Conservation (phyloP, 192 early-diverging fungal genomes). For the Coemansia reversa region DNA sequence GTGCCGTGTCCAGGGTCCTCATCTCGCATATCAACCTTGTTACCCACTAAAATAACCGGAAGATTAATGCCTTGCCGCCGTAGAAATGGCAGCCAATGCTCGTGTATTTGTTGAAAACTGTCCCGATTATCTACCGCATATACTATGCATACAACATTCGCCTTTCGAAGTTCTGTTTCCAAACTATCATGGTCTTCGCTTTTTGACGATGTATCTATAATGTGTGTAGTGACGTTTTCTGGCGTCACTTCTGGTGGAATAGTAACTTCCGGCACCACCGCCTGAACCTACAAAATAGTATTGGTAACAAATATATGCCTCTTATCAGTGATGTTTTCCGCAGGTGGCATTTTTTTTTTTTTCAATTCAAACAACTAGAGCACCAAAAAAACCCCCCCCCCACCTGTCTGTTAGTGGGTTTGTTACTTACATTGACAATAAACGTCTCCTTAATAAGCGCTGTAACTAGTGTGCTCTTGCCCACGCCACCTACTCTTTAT, state of each 20-base stretch:
- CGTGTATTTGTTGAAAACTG: slow-evolving; percentile 81
- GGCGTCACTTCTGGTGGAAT: slow-evolving; percentile 98
- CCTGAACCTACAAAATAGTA: slow-evolving; percentile 59
- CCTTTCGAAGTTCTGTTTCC: slow-evolving; percentile 92
- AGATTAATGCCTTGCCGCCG: slow-evolving; percentile 90
- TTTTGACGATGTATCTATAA: slow-evolving; percentile 90
- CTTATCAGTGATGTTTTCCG: no score
- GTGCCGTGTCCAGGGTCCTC: slow-evolving; percentile 83
- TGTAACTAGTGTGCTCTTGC: slow-evolving; percentile 96
- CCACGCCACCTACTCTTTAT: slow-evolving; percentile 67
- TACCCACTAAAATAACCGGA: slow-evolving; percentile 78
- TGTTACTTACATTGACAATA: slow-evolving; percentile 75
- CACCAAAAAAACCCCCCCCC: no score
- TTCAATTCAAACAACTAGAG: no score
- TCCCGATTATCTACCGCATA: slow-evolving; percentile 86
- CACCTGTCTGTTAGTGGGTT: no score
- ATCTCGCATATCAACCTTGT: slow-evolving; percentile 53
- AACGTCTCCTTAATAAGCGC: slow-evolving; percentile 96
- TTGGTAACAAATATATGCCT: no score
- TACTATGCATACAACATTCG: slow-evolving; percentile 97
- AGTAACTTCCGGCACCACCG: slow-evolving; percentile 99
- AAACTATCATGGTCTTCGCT: slow-evolving; percentile 86
- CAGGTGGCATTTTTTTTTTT: no score
- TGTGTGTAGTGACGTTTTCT: slow-evolving; percentile 95
- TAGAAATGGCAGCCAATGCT: slow-evolving; percentile 93